A percentile compares a stretch with the other conserved stretches of the same genome.
Evolutionary conservation across 805 yeast genomes (phyloP).

Genomic region (Debaryomyces maramus): DNA sequence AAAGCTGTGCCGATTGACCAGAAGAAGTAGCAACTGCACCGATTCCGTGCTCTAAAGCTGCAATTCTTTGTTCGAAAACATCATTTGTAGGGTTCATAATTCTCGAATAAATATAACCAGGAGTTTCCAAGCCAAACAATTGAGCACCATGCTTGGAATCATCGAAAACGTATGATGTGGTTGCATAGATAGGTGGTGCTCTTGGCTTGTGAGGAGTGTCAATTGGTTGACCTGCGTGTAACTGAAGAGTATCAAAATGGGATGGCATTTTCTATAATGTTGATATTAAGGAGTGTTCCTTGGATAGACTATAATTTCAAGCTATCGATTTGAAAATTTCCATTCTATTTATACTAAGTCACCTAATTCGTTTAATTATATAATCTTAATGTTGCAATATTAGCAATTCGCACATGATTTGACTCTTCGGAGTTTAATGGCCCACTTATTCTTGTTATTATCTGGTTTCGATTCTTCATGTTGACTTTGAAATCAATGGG

Average conservation of each 20-base stretch:
- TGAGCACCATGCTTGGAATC: constrained; percentile 92
- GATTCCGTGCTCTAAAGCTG: constrained; percentile 89
- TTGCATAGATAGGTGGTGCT: constrained; percentile 92
- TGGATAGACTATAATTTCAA: too few relatives aligned
- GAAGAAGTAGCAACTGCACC: constrained; percentile 88
- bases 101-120: constrained; percentile 87
- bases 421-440: too few relatives aligned
- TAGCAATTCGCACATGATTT: too few relatives aligned
- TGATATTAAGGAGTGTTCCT: too few relatives aligned
- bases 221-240: constrained; percentile 88
- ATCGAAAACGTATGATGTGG: constrained; percentile 84
- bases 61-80: constrained; percentile 87
- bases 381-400: too few relatives aligned
- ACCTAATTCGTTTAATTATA: too few relatives aligned
- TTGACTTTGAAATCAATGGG: too few relatives aligned
- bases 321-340: too few relatives aligned
- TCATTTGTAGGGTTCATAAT: constrained; percentile 91
- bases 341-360: too few relatives aligned
- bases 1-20: constrained; percentile 95
- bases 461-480: too few relatives aligned
- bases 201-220: constrained; percentile 71
- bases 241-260: constrained; percentile 86
- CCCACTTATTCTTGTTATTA: too few relatives aligned
- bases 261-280: constrained; percentile 44
- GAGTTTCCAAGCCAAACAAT: constrained; percentile 77